Evolutionary conservation across 768 basidiomycete species (phyloP), one percentile per base, ranked within the genome.

Genomic region (Gymnopilus junonius): DNA sequence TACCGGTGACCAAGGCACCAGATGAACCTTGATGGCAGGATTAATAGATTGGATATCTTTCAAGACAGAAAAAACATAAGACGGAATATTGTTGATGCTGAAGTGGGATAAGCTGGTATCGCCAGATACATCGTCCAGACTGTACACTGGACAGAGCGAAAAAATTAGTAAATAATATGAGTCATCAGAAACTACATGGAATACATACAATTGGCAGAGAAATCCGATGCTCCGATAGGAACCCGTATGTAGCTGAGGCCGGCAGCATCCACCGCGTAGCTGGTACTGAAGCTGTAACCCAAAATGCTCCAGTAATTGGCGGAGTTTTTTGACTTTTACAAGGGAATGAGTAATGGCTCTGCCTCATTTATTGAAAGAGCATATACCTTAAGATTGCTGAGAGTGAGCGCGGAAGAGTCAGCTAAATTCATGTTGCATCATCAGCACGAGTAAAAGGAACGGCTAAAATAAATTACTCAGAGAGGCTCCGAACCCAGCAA

Each of bases 221-320:
- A 92, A 73, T 92, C 91, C 3, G 88, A 84, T 4, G 91, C 88
- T 14, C 91, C 91, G 14, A 93, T 79, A 0, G 91, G 84, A 39
- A 92, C 78, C 10, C 91, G 85, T 53, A 93, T 74, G 67, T 89
- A 90, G 43, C 85, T 87, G 55, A 93, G 75, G 1, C 90, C 91
- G 27, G 91, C 90, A 6, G 84, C 80, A 59, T 85, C 78, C 11
- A 83, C 82, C 0, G 81, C 87, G 70, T 92, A 86, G 1, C 83
- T 82, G 15, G 87, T 83, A 57, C 84, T 76, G 69, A 91, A 92
- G 66, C 90, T 81, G 63, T 85, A 80, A 34, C 81, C 77, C 39
- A 92, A 70, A 6, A 92, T 68, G 10, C 76, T 74, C 80, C 83
- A 85, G 68, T 93, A 92, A 68, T 81, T 87, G 17, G 67, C 76